Evolutionary conservation across 768 basidiomycete genomes (phyloP).

Genomic region (Mycena capillaripes): DNA sequence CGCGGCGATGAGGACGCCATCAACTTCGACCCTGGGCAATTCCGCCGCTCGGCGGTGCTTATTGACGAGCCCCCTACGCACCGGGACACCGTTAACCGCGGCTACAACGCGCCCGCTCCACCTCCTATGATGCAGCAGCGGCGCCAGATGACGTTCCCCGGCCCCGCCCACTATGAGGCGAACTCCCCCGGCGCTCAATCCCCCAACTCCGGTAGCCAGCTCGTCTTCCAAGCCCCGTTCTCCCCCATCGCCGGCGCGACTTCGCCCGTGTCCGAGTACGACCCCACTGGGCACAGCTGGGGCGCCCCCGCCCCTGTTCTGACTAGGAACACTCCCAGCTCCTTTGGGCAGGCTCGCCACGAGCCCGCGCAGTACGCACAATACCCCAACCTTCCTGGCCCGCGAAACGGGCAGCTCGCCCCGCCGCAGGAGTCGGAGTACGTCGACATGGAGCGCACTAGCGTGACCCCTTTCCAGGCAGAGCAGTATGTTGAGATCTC

Average conservation of each 20-base stretch:
- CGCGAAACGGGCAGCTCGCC: slow-evolving; percentile 1
- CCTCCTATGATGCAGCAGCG: slow-evolving; percentile 75
- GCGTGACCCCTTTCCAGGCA: slow-evolving; percentile 83
- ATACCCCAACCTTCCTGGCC: slow-evolving; percentile 39
- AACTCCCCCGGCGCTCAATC: slow-evolving; percentile 29
- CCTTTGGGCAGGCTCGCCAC: slow-evolving; percentile 13
- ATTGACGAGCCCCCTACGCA: slow-evolving; percentile 66
- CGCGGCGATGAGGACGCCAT: slow-evolving; percentile 51
- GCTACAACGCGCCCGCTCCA: slow-evolving; percentile 62
- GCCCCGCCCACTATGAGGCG: slow-evolving; percentile 44
- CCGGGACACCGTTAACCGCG: slow-evolving; percentile 54
- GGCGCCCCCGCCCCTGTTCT: slow-evolving; percentile 24
- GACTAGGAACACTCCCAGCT: slow-evolving; percentile 24
- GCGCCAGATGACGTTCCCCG: slow-evolving; percentile 52
- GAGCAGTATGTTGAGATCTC: slow-evolving; percentile 82
- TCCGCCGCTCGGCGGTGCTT: slow-evolving; percentile 76
- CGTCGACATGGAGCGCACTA: slow-evolving; percentile 74
- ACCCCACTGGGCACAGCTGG: slow-evolving; percentile 29
- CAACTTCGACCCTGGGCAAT: slow-evolving; percentile 67
- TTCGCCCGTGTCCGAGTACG: slow-evolving; percentile 36
- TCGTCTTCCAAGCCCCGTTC: slow-evolving; percentile 54
- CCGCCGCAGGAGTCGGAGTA: slow-evolving; percentile 65
- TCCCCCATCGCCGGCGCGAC: slow-evolving; percentile 46
- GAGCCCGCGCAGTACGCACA: slow-evolving; percentile 13
- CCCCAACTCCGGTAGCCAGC: slow-evolving; percentile 53